Conservation (phyloP, 805 yeast species). For the Wickerhamiella vanderwaltii region DNA sequence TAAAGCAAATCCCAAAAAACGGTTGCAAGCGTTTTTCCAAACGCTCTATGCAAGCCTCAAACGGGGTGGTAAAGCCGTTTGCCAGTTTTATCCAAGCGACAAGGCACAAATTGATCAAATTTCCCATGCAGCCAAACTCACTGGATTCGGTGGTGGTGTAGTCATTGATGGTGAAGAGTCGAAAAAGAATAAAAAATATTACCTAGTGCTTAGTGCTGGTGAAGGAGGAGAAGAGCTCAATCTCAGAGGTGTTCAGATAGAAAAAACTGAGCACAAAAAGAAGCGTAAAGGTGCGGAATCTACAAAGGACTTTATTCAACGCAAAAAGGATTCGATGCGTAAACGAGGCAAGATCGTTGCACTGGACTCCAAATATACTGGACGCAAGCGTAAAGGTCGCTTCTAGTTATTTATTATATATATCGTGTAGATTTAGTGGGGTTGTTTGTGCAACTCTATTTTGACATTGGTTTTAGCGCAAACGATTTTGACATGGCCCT, state of each 20-base stretch:
- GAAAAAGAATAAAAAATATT: constrained; percentile 81
- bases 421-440: too few relatives aligned
- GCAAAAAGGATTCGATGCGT: constrained; percentile 90
- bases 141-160: constrained; percentile 94
- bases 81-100: constrained; percentile 90
- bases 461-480: too few relatives aligned
- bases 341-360: constrained; percentile 85
- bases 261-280: constrained; percentile 26
- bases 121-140: constrained; percentile 71
- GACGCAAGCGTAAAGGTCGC: constrained; percentile 61
- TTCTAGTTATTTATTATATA: constrained; percentile 38
- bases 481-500: too few relatives aligned
- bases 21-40: constrained; percentile 73
- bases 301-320: constrained; percentile 69
- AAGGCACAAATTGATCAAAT: constrained; percentile 74
- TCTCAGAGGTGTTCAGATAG: constrained; percentile 70
- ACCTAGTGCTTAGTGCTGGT: constrained; percentile 82
- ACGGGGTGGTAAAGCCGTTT: constrained; percentile 94
- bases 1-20: constrained; percentile 66
- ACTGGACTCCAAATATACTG: constrained; percentile 80
- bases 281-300: constrained; percentile 39
- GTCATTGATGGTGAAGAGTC: constrained; percentile 90
- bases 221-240: constrained; percentile 62
- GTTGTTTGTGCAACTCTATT: too few relatives aligned
- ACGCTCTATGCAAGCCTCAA: constrained; percentile 74